These are phyloP conservation scores for Ogataea chonburiensis DNA, from an alignment of 805 yeast genomes.

Conservation along the genomic window DNA sequence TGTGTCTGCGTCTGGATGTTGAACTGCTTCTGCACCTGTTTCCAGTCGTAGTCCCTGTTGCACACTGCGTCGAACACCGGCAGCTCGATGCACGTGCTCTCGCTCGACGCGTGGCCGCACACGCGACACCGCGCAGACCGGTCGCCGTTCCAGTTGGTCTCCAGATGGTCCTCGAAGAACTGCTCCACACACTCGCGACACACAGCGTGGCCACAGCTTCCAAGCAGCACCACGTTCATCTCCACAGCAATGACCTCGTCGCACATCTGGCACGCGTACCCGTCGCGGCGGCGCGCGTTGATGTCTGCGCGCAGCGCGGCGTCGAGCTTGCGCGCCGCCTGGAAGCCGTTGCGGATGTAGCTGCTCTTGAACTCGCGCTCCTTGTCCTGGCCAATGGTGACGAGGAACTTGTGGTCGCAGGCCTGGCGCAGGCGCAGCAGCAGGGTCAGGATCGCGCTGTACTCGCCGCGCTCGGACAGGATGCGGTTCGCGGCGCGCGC, in stretches of 20 bases:
- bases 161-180: constrained; percentile 47
- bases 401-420: constrained; percentile 75
- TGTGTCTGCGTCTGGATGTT: constrained; percentile 25
- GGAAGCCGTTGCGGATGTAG: constrained; percentile 32
- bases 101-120: constrained; percentile 45
- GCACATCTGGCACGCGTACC: constrained; percentile 65
- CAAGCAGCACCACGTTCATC: constrained; percentile 43
- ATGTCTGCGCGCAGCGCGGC: constrained; percentile 34
- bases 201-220: constrained; percentile 73
- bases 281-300: constrained; percentile 35
- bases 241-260: constrained; percentile 48
- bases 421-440: constrained; percentile 83
- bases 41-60: constrained; percentile 31
- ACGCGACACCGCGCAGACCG: constrained; percentile 50
- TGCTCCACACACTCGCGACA: constrained; percentile 59
- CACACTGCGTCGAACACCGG: constrained; percentile 50
- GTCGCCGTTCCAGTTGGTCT: constrained; percentile 32
- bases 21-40: constrained; percentile 23
- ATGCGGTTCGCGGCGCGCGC: constrained; percentile 51
- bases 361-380: constrained; percentile 38
- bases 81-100: constrained; percentile 44
- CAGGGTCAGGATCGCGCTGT: constrained; percentile 64
- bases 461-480: constrained; percentile 38
- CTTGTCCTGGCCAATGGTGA: constrained; percentile 55
- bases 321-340: constrained; percentile 24